Evolutionary conservation across 805 yeast genomes (phyloP), one percentile per base, ranked within the genome.

Genomic region (Suhomyces emberorum): DNA sequence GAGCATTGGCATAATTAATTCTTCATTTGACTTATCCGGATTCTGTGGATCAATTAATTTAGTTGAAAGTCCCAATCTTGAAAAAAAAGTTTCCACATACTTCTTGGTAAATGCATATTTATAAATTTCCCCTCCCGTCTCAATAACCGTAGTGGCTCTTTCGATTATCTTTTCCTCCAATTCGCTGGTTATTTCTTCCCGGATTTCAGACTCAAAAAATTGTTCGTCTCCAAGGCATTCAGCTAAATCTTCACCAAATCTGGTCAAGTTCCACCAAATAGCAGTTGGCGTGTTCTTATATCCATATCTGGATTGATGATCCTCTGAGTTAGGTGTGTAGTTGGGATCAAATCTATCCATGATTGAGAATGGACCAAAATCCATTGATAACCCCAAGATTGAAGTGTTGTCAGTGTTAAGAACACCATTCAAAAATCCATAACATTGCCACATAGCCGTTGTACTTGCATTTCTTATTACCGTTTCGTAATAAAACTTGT

Each of bases 331-430:
- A 2, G 98, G 91, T 0, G 97, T 85, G 53, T 74, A 91, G 32
- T 72, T 59, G 11, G 95, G 89, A 51, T 87, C 81, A 54, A 82
- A 91, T 30, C 74, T 76, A 53, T 89, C 96, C 83, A 89, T 74
- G 42, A 88, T 83, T 14, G 95, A 85, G 63, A 86, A 93, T 1
- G 98, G 98, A 3, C 98, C 98, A 59, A 83, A 93, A 59, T 91
- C 98, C 59, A 93, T 76, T 0, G 95, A 77, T 8, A 88, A 65
- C 0, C 98, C 98, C 29, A 83, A 52, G n/a, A 91, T 71, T 0
- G 96, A 86, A 1, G 96, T 87, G 54, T 91, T 91, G 54, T 91
- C 98, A 0, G 98, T 89, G 57, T 91, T 91, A 38, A 93, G 65
- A 4, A 93, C 98, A 10, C 98, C 98, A 52, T 91, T 93, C 47